Evolutionary conservation across 768 basidiomycete species (phyloP).

Genomic region (Mycena maculata): DNA sequence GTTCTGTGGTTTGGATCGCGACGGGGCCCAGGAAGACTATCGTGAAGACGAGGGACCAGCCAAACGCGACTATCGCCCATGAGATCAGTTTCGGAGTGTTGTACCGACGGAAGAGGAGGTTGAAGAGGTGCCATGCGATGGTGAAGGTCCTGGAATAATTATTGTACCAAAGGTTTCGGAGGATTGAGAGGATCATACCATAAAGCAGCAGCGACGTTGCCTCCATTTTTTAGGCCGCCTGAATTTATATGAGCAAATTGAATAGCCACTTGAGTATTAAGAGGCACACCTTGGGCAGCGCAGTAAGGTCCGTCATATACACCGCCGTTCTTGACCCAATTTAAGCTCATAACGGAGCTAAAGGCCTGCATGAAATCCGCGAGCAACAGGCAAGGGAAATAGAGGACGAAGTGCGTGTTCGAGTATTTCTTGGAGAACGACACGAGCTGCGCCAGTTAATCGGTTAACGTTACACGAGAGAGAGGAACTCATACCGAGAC

Average conservation of each 20-base stretch:
- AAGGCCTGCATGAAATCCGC: not conserved
- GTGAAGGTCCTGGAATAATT: not conserved
- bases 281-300: not conserved
- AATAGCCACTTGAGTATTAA: not conserved
- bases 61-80: not conserved
- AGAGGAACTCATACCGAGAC: conserved; percentile 4
- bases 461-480: too few relatives aligned
- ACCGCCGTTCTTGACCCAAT: not conserved
- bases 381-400: not conserved
- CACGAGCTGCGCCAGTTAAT: not conserved
- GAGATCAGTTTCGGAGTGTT: not conserved
- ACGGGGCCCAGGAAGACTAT: not conserved
- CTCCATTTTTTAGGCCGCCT: not conserved
- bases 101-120: not conserved
- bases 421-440: not conserved
- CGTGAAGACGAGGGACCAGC: not conserved
- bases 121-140: not conserved
- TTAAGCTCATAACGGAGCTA: not conserved
- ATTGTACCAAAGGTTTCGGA: not conserved
- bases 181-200: not conserved
- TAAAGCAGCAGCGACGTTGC: not conserved
- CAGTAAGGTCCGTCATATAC: not conserved
- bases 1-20: not conserved
- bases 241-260: not conserved
- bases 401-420: not conserved